Base-by-base conservation (phyloP, 768 basidiomycete genomes). In the Termitomyces sp. region DNA sequence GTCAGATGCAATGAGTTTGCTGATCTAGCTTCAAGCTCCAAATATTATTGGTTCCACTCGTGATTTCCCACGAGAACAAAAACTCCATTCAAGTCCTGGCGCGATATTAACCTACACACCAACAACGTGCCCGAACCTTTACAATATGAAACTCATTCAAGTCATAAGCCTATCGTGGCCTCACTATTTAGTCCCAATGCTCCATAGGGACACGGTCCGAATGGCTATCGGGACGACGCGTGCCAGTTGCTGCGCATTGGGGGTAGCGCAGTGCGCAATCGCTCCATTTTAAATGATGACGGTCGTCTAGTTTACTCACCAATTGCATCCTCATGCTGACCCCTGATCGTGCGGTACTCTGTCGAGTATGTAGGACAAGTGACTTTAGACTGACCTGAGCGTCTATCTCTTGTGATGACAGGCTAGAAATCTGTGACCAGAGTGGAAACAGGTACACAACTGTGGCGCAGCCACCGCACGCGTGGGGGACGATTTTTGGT, bases 381-480 rank as follows among this genome's bases (percentile, higher is more conserved):
- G 32, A n/a, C 17, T 34, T 49, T 23, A 8, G 1, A 23, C 16
- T 5, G 16, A 25, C 16, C 14, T 28, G 44, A 27, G 44, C 27
- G 44, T 45, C 44, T n/a, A n/a, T 28, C 17, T n/a, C 44, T 27
- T n/a, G 3, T 25, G 16, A 17, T 27, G 10, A n/a, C 17, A 12
- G 25, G n/a, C n/a, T 12, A 12, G 12, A 12, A 27, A 7, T 12
- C 11, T n/a, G 25, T 28, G 23, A 40, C 25, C 25, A 40, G n/a
- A 19, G 30, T n/a, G 16, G 23, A 30, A 37, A 51, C 52, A 35
- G 23, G 17, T 39, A 39, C n/a, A 16, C 28, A 44, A 55, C 43
- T 62, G 61, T 62, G 61, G 61, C 61, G 58, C 55, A 62, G 52
- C 34, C 52, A 46, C 25, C 7, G 19, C 3, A 3, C 35, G 16